phyloP scores from a whole-genome alignment of 2,329 filamentous ascomycete species.

The Fusarium sp. region DNA sequence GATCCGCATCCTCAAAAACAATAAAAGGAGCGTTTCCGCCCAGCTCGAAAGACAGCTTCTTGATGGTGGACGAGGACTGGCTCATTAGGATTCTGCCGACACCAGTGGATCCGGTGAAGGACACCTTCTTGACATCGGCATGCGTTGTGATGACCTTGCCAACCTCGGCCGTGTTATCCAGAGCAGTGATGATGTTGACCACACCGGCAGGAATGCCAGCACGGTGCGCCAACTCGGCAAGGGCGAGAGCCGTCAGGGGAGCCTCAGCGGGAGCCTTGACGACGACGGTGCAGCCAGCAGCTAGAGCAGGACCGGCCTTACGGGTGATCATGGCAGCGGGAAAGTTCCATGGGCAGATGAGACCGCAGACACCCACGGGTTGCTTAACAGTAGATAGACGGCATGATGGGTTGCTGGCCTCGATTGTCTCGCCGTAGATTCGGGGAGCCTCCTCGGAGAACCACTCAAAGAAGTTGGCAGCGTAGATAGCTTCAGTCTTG shows the following conservation, averaged over 20 bases:
- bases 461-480: slow-evolving; percentile 72
- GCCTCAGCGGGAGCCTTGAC: slow-evolving; percentile 91
- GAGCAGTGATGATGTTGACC: slow-evolving; percentile 84
- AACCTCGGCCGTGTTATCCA: slow-evolving; percentile 81
- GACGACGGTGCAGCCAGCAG: slow-evolving; percentile 82
- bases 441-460: slow-evolving; percentile 74
- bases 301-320: slow-evolving; percentile 66
- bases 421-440: slow-evolving; percentile 58
- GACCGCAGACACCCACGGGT: slow-evolving; percentile 50
- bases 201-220: slow-evolving; percentile 90
- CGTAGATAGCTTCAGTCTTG: slow-evolving; percentile 67
- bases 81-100: slow-evolving; percentile 70
- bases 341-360: slow-evolving; percentile 67
- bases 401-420: slow-evolving; percentile 69
- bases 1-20: slow-evolving; percentile 79
- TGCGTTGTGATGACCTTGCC: slow-evolving; percentile 66
- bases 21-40: slow-evolving; percentile 82
- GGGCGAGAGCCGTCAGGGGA: slow-evolving; percentile 85
- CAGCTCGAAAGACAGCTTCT: slow-evolving; percentile 80
- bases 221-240: slow-evolving; percentile 84
- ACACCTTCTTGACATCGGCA: slow-evolving; percentile 71
- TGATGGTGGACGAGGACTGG: slow-evolving; percentile 74
- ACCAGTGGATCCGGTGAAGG: slow-evolving; percentile 73
- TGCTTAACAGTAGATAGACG: slow-evolving; percentile 54
- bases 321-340: slow-evolving; percentile 64